A percentile compares a stretch with the other conserved stretches of the same genome.
These are phyloP conservation scores for Sphagnum contortum DNA, from an alignment of 225 moss, liverwort and hornwort species.

Conservation along the genomic window DNA sequence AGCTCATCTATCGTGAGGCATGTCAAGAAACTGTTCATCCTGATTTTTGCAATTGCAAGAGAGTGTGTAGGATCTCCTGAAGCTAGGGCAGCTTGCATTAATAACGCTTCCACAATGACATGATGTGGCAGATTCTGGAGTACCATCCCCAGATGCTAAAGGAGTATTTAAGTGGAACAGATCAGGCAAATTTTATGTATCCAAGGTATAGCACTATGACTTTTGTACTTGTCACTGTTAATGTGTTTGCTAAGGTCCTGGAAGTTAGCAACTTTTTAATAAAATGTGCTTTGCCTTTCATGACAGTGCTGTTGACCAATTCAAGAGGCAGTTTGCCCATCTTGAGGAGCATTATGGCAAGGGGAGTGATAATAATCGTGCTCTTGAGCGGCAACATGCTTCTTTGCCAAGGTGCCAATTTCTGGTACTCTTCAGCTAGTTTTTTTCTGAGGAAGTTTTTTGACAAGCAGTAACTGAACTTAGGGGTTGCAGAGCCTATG, in stretches of 20 bases:
- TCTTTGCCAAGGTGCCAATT: slow-evolving; percentile 75
- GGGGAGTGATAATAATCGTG: slow-evolving; percentile 56
- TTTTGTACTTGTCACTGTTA: too few species aligned
- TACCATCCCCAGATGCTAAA: slow-evolving; percentile 99
- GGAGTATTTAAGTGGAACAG: slow-evolving; percentile 93
- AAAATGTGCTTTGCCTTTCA: background rate
- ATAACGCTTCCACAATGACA: too few species aligned
- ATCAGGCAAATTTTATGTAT: slow-evolving; percentile 97
- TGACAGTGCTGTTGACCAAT: slow-evolving; percentile 98
- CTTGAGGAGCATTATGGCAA: slow-evolving; percentile 96
- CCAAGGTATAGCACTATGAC: slow-evolving; percentile 52
- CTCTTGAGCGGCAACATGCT: slow-evolving; percentile 92
- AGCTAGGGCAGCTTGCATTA: too few species aligned
- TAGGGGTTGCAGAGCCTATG: too few species aligned
- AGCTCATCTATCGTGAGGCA: slow-evolving; percentile 98
- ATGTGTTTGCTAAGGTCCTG: too few species aligned
- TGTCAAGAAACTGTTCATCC: slow-evolving; percentile 8
- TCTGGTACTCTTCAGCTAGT: too few species aligned
- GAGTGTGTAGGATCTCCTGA: too few species aligned
- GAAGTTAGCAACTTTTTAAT: too few species aligned
- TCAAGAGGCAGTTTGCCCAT: slow-evolving; percentile 96
- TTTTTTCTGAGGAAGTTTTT: too few species aligned
- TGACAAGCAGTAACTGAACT: too few species aligned
- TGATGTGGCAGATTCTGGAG: slow-evolving; percentile 73
- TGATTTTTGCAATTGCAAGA: too few species aligned